Conservation (phyloP, 257 asterid genomes). For the Solanum virginianum region DNA sequence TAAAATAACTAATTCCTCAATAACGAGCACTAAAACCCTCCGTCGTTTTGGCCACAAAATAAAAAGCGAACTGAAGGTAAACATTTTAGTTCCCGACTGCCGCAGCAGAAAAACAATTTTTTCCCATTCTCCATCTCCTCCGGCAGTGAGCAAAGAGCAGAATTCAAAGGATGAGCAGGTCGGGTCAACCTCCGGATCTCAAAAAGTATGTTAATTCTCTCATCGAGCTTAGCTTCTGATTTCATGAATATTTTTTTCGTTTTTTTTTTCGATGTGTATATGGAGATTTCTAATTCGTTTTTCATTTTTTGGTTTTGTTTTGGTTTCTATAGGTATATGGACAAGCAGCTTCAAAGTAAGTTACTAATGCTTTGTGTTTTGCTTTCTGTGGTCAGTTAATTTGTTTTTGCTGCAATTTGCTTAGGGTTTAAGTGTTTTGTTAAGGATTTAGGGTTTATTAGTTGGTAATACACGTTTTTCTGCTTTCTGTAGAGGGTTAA, state of each 20-base stretch:
- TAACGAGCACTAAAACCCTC: too few species aligned
- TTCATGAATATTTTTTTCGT: background rate
- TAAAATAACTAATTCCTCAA: too few species aligned
- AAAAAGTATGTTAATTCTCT: background rate
- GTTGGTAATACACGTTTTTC: background rate
- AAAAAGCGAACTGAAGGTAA: background rate
- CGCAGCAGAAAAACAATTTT: background rate
- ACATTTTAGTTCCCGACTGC: background rate
- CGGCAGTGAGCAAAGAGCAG: background rate
- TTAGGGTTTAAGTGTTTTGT: background rate
- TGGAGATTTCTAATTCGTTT: background rate
- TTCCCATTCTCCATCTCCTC: background rate
- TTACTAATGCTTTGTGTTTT: background rate
- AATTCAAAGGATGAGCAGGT: background rate
- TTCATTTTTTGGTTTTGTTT: background rate
- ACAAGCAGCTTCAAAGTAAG: constrained; percentile 1
- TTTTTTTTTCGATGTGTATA: background rate
- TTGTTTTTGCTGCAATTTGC: background rate
- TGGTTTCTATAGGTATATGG: background rate
- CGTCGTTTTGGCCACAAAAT: background rate
- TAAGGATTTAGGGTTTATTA: background rate
- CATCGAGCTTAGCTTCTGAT: background rate
- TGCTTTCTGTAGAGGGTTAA: background rate
- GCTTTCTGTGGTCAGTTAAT: background rate
- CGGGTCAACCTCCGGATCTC: constrained; percentile 1